Conservation (phyloP, 2,329 filamentous ascomycete species). For the Xylaria hypoxylon region DNA sequence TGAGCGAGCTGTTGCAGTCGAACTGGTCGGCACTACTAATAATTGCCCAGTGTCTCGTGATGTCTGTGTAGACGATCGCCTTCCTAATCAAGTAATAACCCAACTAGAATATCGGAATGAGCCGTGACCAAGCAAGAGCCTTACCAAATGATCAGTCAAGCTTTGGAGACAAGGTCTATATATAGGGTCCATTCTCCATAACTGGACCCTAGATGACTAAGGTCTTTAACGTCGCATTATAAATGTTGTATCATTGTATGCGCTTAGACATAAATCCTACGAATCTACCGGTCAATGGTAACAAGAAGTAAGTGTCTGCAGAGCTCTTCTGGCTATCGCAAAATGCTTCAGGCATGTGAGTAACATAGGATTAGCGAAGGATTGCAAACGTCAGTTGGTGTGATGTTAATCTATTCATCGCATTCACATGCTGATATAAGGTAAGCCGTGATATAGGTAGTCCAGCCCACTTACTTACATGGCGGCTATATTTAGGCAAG, state of each 20-base stretch:
- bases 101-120: conserved; percentile 28
- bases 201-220: conserved; percentile 29
- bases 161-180: conserved; percentile 18
- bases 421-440: conserved; percentile 23
- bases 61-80: conserved; percentile 40
- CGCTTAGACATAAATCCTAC: conserved; percentile 1
- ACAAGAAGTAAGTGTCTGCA: background rate
- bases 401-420: conserved; percentile 24
- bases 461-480: conserved; percentile 10
- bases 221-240: conserved; percentile 7
- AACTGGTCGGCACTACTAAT: conserved; percentile 27
- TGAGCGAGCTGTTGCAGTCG: conserved; percentile 25
- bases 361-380: background rate
- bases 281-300: background rate
- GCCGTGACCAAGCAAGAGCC: conserved; percentile 31
- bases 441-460: conserved; percentile 11
- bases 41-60: conserved; percentile 44
- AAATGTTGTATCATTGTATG: conserved; percentile 2
- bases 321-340: background rate
- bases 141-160: conserved; percentile 37
- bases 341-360: background rate
- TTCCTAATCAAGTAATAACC: conserved; percentile 44
- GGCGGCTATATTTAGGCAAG: conserved; percentile 18
- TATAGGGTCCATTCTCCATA: conserved; percentile 13
- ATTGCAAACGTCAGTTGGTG: conserved; percentile 2